Percentiles rank a stretch among this genome's conserved stretches.
These are phyloP conservation scores for Bretziella fagacearum DNA, from an alignment of 2,329 filamentous ascomycete genomes.

Conservation along the genomic window DNA sequence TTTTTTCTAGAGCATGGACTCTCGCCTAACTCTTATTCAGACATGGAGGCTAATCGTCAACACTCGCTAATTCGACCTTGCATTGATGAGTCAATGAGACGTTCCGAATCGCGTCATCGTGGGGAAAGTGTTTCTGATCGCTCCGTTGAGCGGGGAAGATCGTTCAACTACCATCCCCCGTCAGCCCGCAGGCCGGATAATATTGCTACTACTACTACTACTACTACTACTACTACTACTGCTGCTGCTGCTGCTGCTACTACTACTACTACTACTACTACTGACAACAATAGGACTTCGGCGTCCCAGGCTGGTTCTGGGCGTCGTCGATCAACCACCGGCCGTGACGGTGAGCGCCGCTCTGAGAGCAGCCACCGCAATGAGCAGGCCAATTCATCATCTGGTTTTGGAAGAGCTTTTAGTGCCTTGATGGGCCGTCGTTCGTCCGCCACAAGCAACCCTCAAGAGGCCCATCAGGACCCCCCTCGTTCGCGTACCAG, in stretches of 20 bases:
- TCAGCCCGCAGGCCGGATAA: background rate
- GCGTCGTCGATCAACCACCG: background rate
- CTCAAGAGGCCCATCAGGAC: background rate
- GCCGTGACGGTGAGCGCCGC: too few species aligned
- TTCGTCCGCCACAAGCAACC: too few species aligned
- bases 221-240: background rate
- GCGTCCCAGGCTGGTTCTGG: too few species aligned
- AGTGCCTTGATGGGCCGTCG: too few species aligned
- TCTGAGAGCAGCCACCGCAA: too few species aligned
- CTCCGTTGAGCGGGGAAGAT: constrained; percentile 1
- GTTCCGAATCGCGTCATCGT: too few species aligned
- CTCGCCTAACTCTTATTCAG: background rate
- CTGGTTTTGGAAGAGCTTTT: too few species aligned
- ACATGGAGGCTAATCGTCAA: background rate
- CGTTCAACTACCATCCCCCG: constrained; percentile 6
- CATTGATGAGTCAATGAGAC: too few species aligned
- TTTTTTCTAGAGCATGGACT: background rate
- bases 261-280: background rate
- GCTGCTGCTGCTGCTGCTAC: background rate
- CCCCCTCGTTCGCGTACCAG: background rate
- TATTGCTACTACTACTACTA: background rate
- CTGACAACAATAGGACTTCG: too few species aligned
- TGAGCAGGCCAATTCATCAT: too few species aligned
- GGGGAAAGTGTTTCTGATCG: too few species aligned
- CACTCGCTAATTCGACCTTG: too few species aligned